Base-by-base conservation (phyloP, 495 filamentous ascomycete species). In the Delitschia confertaspora region DNA sequence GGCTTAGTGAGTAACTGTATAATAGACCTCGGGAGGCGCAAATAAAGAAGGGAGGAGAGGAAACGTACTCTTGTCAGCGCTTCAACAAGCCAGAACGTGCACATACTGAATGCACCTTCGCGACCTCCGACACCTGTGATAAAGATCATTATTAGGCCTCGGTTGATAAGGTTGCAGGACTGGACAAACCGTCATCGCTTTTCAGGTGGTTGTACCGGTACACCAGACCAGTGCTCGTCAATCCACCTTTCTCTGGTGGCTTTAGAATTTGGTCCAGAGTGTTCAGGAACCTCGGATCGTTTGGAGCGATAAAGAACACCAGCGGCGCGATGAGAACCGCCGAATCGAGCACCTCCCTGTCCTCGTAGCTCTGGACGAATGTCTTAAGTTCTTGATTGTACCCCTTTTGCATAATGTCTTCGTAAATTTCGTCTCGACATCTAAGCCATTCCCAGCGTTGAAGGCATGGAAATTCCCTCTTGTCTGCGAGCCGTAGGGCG, bases 81-180 rank as follows among this genome's bases (percentile, higher is more conserved):
- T 57, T 84, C 81, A 3, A 83, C 76, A 3, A 83, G 71, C 81
- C 80, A 84, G 60, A 83, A 85, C 0, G 80, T 85, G 45, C 80
- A 81, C 80, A 85, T 84, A 56, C 72, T 73, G 55, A 85, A 85
- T 14, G 79, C 79, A n/a, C 81, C 81, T 60, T 85, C 80, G 21
- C 73, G 66, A 16, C 81, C 81, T 25, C 78, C 77, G 3, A 85
- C 75, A n/a, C 80, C 80, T 82, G 49, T 3, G 38, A 7, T 30
- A 32, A 17, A 29, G 4, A 19, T 31, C 8, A 16, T 18, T 13
- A 5, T 6, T 16, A 3, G 4, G 22, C 3, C 8, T 10, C 38
- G 19, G 3, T 20, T 4, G 13, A 38, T 32, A 10, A 36, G 33
- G 33, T 17, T 4, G 33, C 31, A 22, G 19, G n/a, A 26, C n/a